A percentile compares a stretch with the other conserved stretches of the same genome.
These are phyloP conservation scores for Secale cereale DNA, from an alignment of 176 grass and related monocot genomes.

Conservation along the genomic window DNA sequence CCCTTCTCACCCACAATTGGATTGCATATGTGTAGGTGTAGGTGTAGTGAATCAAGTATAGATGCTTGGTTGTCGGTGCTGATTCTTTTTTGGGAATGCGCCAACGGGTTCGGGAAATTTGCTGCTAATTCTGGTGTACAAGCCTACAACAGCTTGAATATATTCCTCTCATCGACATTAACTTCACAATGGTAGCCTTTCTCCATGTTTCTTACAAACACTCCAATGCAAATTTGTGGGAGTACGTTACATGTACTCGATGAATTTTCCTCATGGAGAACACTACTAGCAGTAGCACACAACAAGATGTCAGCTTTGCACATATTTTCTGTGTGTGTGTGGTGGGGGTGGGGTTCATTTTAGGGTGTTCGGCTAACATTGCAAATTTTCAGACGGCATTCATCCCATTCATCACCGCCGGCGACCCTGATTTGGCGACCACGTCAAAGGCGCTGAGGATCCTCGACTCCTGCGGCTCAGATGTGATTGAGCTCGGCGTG, in stretches of 20 bases:
- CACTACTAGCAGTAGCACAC: background rate
- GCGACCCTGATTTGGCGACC: conserved; percentile 80
- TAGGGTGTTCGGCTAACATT: background rate
- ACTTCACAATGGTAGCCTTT: background rate
- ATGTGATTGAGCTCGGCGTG: conserved; percentile 84
- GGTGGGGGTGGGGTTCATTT: background rate
- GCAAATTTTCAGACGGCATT: conserved; percentile 49
- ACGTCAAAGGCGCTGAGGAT: conserved; percentile 76
- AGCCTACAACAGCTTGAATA: background rate
- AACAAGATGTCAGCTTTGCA: background rate
- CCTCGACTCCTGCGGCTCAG: conserved; percentile 76
- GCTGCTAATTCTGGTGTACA: background rate
- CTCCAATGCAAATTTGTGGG: background rate
- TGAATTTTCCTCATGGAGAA: background rate
- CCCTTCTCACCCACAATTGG: no score
- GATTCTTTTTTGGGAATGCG: background rate
- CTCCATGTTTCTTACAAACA: background rate
- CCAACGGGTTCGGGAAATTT: no score
- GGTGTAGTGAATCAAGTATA: no score
- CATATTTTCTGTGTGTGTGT: background rate
- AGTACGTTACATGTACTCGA: background rate
- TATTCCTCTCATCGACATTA: background rate
- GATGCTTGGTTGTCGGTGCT: no score
- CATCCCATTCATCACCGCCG: conserved; percentile 88
- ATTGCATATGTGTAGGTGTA: no score